These are phyloP conservation scores for Dactylellina cionopaga DNA, from an alignment of 2,329 filamentous ascomycete genomes.

Conservation along the genomic window DNA sequence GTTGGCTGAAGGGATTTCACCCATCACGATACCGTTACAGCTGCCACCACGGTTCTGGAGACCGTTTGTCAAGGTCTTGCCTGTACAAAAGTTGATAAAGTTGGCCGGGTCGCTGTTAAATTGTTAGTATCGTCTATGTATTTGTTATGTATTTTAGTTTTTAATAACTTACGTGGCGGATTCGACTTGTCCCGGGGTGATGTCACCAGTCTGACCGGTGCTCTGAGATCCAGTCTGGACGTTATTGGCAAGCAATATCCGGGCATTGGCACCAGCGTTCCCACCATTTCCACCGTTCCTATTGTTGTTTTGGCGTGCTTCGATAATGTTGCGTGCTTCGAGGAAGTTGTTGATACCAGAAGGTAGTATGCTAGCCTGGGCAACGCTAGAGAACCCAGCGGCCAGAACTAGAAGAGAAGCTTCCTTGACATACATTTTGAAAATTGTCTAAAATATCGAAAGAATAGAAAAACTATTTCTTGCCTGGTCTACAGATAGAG, in stretches of 20 bases:
- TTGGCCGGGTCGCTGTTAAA: constrained; percentile 64
- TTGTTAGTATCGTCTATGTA: not conserved
- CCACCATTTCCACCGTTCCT: constrained; percentile 11
- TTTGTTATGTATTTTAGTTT: not conserved
- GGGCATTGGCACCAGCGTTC: constrained; percentile 38
- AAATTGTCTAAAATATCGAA: constrained; percentile 16
- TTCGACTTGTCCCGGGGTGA: constrained; percentile 59
- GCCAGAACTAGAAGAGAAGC: constrained; percentile 44
- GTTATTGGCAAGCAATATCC: constrained; percentile 59
- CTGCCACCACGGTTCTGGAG: constrained; percentile 65
- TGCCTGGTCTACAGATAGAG: constrained; percentile 29
- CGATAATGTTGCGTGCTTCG: constrained; percentile 32
- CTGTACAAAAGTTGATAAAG: constrained; percentile 71
- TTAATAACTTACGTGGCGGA: constrained; percentile 62
- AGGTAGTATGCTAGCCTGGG: constrained; percentile 42
- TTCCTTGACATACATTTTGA: constrained; percentile 52
- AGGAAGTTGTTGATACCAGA: constrained; percentile 26
- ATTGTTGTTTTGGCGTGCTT: constrained; percentile 41
- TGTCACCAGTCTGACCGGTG: constrained; percentile 61
- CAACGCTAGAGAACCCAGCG: constrained; percentile 31
- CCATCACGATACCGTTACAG: constrained; percentile 71
- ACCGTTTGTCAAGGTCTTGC: constrained; percentile 68
- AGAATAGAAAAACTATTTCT: constrained; percentile 9
- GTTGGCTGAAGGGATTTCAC: constrained; percentile 65
- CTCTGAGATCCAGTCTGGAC: constrained; percentile 62